Base-by-base conservation (phyloP, 2,329 filamentous ascomycete genomes). In the Arthrobotrys iridis region DNA sequence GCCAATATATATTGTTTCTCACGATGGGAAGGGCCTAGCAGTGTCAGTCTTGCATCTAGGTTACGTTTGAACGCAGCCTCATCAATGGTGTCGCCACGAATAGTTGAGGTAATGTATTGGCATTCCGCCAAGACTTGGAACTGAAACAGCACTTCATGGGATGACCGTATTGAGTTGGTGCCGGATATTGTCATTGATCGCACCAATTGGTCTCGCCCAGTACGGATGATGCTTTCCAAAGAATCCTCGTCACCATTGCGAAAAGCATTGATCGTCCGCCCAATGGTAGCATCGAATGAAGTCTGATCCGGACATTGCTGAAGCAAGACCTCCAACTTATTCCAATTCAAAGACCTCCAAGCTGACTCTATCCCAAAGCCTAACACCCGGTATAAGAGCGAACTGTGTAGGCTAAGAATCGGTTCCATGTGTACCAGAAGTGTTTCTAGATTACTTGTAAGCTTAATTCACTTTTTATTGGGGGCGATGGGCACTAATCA, bases 1-100 rank as follows among this genome's bases (percentile, higher is more conserved):
- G 93, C 91, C 26, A 99, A 85, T 7, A 99, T 83, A 80, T 96
- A 98, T 81, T 97, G 94, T 81, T 99, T 99, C 81, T 99, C 93
- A 60, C 89, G 88, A 37, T 93, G 90, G 79, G 95, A 97, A 0
- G 93, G 92, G 0, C 96, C 95, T 1, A 99, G 85, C 0, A 96
- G 87, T 78, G 93, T 91, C n/a, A 99, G 84, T n/a, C 95, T 89
- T 48, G 90, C 88, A 75, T 91, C 86, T 3, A 97, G 81, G 20
- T 86, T 85, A 58, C 86, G 75, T 30, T 15, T 71, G 28, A 72
- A 78, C 65, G 15, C 45, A 68, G 76, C 63, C 79, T 57, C 77
- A 13, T 60, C 64, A 7, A 55, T 22, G 13, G 37, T 55, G 1
- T 18, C 52, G 1, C 8, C 24, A 18, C 64, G 30, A 6, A 72